Evolutionary conservation across 2,329 filamentous ascomycete species (phyloP).

Genomic region (Penicillium crustosum): DNA sequence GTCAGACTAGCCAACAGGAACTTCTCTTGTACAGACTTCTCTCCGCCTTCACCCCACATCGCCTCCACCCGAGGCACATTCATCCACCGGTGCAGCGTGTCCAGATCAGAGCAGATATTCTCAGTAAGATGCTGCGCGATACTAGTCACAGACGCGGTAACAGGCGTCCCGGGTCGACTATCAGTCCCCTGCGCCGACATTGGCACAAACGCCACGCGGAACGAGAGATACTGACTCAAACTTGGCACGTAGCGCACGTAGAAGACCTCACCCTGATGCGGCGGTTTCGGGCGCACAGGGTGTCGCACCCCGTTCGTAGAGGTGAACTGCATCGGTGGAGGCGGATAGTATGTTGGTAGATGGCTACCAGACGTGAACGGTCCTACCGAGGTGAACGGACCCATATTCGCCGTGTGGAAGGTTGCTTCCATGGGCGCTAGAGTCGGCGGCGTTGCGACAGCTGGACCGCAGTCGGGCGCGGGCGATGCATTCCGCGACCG

Average conservation of each 20-base stretch:
- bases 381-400: slow-evolving; percentile 46
- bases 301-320: slow-evolving; percentile 78
- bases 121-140: slow-evolving; percentile 43
- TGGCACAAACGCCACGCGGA: slow-evolving; percentile 72
- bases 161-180: slow-evolving; percentile 26
- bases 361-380: slow-evolving; percentile 82
- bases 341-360: slow-evolving; percentile 87
- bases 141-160: slow-evolving; percentile 39
- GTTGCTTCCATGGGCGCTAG: slow-evolving; percentile 27
- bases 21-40: slow-evolving; percentile 56
- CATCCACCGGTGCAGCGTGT: slow-evolving; percentile 84
- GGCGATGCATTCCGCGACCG: slow-evolving; percentile 55
- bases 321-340: slow-evolving; percentile 75
- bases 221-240: slow-evolving; percentile 79
- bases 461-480: slow-evolving; percentile 32
- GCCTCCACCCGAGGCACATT: slow-evolving; percentile 75
- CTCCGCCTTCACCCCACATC: slow-evolving; percentile 76
- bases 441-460: neutral
- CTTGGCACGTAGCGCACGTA: slow-evolving; percentile 86
- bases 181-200: slow-evolving; percentile 54
- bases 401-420: slow-evolving; percentile 38
- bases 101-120: slow-evolving; percentile 55
- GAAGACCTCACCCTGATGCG: slow-evolving; percentile 85
- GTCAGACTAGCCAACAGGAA: slow-evolving; percentile 68
- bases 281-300: slow-evolving; percentile 82